Evolutionary conservation across 2,329 filamentous ascomycete species (phyloP), one percentile per base, ranked within the genome.

Genomic region (Cladosporium phlei): DNA sequence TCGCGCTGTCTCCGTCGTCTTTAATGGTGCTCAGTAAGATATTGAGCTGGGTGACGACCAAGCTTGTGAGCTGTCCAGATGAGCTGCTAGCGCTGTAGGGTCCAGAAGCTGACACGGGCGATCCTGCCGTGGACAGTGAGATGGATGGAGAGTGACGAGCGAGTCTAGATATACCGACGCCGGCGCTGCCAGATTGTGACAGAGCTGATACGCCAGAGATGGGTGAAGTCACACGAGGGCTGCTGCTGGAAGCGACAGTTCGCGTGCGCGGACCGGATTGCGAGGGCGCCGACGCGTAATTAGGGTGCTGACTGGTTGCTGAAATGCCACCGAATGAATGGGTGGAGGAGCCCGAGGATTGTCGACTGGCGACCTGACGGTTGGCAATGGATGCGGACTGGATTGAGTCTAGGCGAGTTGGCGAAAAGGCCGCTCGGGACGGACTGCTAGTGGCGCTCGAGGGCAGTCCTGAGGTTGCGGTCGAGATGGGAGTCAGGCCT

Each of bases 21-120:
- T 93, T 96, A 65, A 97, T 85, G 25, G 88, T 89, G 71, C 90
- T 93, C 56, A 98, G 78, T 48, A 98, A 80, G 55, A 98, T 82
- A 71, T 93, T 95, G 56, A 97, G 83, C 74, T 98, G 93, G 55
- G 93, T 89, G 62, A 95, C 84, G 60, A 93, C 89, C 67, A 98
- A 93, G 72, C 94, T 96, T 52, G 86, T 86, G 59, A 97, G 77
- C 63, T 70, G 68, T 22, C 60, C 67, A 16, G 69, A 66, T 10
- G 61, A 54, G 58, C 67, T 65, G n/a, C 35, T 35, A 48, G 71
- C 66, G 65, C 67, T 53, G 66, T 62, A 45, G 56, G 60, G 69
- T 60, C 68, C 77, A 68, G 59, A 70, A 59, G 64, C 70, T 46
- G 74, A 71, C 58, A 72, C 75, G 28, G 75, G 46, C 37, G 46